Evolutionary conservation across 2,329 filamentous ascomycete species (phyloP).

Genomic region (Claviceps purpurea): DNA sequence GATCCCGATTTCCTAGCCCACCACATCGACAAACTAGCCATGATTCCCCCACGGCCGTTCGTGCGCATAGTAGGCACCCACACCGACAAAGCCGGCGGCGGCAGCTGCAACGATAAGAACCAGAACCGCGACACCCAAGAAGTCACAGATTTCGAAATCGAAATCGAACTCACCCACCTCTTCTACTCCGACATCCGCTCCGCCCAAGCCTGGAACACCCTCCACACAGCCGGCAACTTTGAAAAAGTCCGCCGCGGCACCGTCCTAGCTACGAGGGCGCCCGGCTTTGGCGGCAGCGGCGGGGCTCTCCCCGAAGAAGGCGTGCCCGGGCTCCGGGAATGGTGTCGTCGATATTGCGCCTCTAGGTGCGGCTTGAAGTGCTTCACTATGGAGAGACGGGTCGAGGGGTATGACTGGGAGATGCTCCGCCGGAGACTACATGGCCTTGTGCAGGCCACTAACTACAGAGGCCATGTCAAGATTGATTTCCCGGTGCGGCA

Average conservation of each 20-base stretch:
- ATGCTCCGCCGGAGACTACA: slow-evolving; percentile 38
- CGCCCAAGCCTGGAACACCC: slow-evolving; percentile 25
- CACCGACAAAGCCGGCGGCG: slow-evolving; percentile 4
- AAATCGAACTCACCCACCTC: slow-evolving; percentile 44
- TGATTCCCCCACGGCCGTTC: slow-evolving; percentile 37
- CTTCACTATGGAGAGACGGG: slow-evolving; percentile 36
- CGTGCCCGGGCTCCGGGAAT: slow-evolving; percentile 31
- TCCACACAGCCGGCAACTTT: slow-evolving; percentile 42
- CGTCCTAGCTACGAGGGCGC: slow-evolving; percentile 37
- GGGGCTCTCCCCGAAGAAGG: slow-evolving; percentile 16
- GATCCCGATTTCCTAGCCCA: slow-evolving; percentile 29
- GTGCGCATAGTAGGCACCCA: slow-evolving; percentile 42
- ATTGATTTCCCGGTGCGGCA: slow-evolving; percentile 48
- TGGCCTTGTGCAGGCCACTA: slow-evolving; percentile 46
- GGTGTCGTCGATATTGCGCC: slow-evolving; percentile 56
- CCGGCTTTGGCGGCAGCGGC: slow-evolving; percentile 23
- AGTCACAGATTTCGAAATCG: slow-evolving; percentile 46
- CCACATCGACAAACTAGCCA: slow-evolving; percentile 30
- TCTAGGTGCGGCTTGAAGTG: slow-evolving; percentile 43
- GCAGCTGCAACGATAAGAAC: slow-evolving; percentile 7
- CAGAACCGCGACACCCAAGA: slow-evolving; percentile 33
- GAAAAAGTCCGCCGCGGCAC: slow-evolving; percentile 54
- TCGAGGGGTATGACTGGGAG: slow-evolving; percentile 48
- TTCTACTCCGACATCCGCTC: slow-evolving; percentile 33
- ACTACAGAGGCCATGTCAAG: slow-evolving; percentile 49